Evolutionary conservation across 495 filamentous ascomycete genomes (phyloP).

Genomic region (Achaetomiella virescens): DNA sequence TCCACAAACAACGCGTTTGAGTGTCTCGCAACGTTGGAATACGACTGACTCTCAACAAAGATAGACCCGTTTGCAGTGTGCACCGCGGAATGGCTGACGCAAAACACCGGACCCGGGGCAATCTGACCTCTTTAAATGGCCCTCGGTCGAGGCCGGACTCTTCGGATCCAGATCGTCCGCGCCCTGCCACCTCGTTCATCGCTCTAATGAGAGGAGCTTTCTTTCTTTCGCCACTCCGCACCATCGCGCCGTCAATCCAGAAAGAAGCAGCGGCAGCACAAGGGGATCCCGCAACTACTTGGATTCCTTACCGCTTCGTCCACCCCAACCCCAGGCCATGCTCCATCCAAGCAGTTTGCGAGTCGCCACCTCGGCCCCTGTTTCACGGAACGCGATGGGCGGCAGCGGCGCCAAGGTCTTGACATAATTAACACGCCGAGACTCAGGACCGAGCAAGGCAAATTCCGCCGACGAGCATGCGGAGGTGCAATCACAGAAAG

Average conservation of each 20-base stretch:
- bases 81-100: not conserved
- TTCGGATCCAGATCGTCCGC: constrained; percentile 15
- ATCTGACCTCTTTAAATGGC: constrained; percentile 4
- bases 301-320: not conserved
- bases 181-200: not conserved
- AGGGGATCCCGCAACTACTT: not conserved
- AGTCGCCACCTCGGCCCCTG: not conserved
- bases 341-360: not conserved
- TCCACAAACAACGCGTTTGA: not conserved
- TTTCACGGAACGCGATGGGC: not conserved
- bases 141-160: not conserved
- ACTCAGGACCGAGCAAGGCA: not conserved
- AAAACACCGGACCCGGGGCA: not conserved
- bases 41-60: not conserved
- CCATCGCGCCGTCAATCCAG: constrained; percentile 5
- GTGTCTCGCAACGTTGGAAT: not conserved
- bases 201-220: not conserved
- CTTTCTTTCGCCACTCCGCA: constrained; percentile 6
- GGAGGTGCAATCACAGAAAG: not conserved
- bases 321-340: not conserved
- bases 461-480: constrained; percentile 1
- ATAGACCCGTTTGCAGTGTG: no score
- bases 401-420: not conserved
- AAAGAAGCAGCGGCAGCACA: not conserved
- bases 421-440: not conserved